Evolutionary conservation across 768 basidiomycete genomes (phyloP).

Genomic region (Neoboletus brunneissimus): DNA sequence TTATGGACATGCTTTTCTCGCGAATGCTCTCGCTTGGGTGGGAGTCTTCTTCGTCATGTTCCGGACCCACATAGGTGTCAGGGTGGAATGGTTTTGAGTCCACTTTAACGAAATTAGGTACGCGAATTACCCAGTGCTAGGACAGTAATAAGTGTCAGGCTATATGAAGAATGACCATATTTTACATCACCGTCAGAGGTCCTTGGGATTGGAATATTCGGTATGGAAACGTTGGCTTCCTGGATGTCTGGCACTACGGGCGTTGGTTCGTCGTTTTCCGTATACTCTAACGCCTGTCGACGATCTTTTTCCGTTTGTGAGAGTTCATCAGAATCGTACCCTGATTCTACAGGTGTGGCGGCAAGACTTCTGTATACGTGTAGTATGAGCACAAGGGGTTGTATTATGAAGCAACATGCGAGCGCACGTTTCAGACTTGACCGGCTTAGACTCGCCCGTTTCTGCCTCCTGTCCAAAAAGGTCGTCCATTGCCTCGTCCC

Average conservation of each 20-base stretch:
- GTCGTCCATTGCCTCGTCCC: constrained; percentile 68
- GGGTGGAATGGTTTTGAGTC: constrained; percentile 89
- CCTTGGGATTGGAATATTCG: constrained; percentile 81
- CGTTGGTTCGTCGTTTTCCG: constrained; percentile 68
- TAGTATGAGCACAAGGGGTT: constrained; percentile 19
- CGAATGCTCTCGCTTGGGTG: constrained; percentile 58
- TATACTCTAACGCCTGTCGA: constrained; percentile 76
- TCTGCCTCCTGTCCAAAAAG: constrained; percentile 76
- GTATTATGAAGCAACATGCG: constrained; percentile 1
- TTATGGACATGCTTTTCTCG: constrained; percentile 81
- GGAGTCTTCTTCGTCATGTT: constrained; percentile 67
- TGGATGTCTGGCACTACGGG: constrained; percentile 52
- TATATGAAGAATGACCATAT: constrained; percentile 3
- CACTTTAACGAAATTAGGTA: constrained; percentile 92
- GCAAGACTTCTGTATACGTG: constrained; percentile 35
- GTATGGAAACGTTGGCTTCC: constrained; percentile 75
- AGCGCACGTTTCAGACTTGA: constrained; percentile 49
- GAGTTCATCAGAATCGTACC: constrained; percentile 62
- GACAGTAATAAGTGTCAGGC: constrained; percentile 5
- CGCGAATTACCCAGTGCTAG: constrained; percentile 83
- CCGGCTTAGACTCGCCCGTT: constrained; percentile 34
- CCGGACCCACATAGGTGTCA: constrained; percentile 79
- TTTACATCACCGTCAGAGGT: constrained; percentile 81
- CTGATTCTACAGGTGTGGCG: constrained; percentile 40
- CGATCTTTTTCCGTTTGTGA: constrained; percentile 55